Evolutionary conservation across 2,329 filamentous ascomycete species (phyloP).

Genomic region (Bipolaris bicolor): DNA sequence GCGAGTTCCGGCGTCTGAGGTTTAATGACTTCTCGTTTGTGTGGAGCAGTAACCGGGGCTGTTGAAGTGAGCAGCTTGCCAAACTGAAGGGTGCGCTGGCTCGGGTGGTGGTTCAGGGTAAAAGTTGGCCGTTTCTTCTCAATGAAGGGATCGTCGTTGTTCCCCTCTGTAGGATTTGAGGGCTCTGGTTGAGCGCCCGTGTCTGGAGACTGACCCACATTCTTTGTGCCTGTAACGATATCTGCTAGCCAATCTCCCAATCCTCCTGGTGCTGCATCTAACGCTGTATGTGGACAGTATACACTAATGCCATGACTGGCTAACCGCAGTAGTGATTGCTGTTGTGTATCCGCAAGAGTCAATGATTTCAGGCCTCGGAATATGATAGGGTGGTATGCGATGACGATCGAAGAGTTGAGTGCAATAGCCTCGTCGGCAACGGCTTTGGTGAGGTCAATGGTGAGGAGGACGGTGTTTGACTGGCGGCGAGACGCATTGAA

Average conservation of each 20-base stretch:
- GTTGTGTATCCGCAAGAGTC: slow-evolving; percentile 83
- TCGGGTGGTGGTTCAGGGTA: slow-evolving; percentile 57
- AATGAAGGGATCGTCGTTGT: slow-evolving; percentile 46
- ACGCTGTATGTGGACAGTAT: slow-evolving; percentile 93
- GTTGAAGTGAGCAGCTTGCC: slow-evolving; percentile 32
- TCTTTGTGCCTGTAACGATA: slow-evolving; percentile 69
- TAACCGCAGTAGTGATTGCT: slow-evolving; percentile 80
- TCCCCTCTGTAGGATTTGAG: slow-evolving; percentile 14
- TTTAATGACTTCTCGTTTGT: slow-evolving; percentile 61
- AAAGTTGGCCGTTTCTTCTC: slow-evolving; percentile 51
- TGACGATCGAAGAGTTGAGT: slow-evolving; percentile 75
- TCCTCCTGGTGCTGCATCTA: slow-evolving; percentile 83
- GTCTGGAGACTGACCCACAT: slow-evolving; percentile 14
- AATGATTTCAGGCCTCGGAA: slow-evolving; percentile 91
- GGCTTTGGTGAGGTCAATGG: slow-evolving; percentile 86
- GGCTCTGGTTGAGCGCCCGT: slow-evolving; percentile 15
- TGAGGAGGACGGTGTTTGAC: slow-evolving; percentile 74
- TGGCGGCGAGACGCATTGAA: slow-evolving; percentile 62
- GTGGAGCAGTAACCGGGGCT: slow-evolving; percentile 37
- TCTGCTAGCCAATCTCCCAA: slow-evolving; percentile 95
- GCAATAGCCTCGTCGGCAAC: slow-evolving; percentile 90
- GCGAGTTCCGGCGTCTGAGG: slow-evolving; percentile 52
- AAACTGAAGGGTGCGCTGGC: slow-evolving; percentile 48
- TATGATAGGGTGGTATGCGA: slow-evolving; percentile 97
- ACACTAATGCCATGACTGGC: slow-evolving; percentile 89